These are phyloP conservation scores for Sphaerulina vaccinii DNA, from an alignment of 2,329 filamentous ascomycete species.

Conservation along the genomic window DNA sequence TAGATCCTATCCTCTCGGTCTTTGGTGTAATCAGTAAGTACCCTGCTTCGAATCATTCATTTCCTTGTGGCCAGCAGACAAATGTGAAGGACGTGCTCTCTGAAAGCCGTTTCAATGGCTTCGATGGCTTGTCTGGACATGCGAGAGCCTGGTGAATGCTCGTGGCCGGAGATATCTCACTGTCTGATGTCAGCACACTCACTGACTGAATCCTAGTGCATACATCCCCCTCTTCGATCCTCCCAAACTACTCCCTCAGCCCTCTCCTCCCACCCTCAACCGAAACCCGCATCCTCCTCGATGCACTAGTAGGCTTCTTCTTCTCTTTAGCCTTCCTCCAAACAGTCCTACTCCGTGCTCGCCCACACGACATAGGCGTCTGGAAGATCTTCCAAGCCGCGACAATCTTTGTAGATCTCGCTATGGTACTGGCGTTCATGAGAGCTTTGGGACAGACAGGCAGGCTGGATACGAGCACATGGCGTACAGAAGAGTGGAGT, in stretches of 20 bases:
- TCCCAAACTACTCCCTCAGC: neutral
- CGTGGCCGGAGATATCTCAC: no score
- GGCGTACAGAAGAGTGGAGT: neutral
- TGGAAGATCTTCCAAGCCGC: conserved; percentile 4
- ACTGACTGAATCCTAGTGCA: no score
- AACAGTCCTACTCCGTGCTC: neutral
- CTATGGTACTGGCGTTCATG: neutral
- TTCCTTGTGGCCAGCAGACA: no score
- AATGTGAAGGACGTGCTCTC: no score
- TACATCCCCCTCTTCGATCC: neutral
- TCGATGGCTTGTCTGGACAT: no score
- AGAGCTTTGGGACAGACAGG: neutral
- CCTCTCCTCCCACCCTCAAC: neutral
- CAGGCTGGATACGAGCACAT: neutral
- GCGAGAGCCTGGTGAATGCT: no score
- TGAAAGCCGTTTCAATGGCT: no score
- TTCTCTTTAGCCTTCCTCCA: neutral
- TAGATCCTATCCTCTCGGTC: neutral
- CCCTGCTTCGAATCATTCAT: neutral
- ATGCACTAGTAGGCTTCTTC: conserved; percentile 1
- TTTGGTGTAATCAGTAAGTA: neutral
- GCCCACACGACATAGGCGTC: neutral
- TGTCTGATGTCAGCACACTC: no score
- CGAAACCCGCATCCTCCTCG: neutral
- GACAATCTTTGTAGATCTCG: neutral